Evolutionary conservation across 352 stramenopile genomes (phyloP).

Genomic region (Phytopythium chamaehyphon): DNA sequence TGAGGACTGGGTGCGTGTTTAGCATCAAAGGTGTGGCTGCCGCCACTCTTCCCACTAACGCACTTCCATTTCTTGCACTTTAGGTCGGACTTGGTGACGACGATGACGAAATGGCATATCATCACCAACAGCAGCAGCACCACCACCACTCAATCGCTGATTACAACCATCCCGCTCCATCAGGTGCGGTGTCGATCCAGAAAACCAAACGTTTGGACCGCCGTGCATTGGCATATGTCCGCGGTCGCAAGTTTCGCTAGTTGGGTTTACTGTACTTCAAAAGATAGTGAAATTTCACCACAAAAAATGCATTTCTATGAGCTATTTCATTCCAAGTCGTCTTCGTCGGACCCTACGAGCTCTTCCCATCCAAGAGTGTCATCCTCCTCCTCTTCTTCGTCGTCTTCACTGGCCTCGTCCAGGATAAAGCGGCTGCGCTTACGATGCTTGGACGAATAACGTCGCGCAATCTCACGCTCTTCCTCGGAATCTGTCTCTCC

Average conservation of each 20-base stretch:
- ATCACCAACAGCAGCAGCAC: constrained; percentile 13
- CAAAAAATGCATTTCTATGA: background rate
- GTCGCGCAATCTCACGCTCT: constrained; percentile 28
- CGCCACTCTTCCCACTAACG: background rate
- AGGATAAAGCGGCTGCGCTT: constrained; percentile 55
- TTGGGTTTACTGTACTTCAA: background rate
- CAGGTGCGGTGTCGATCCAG: constrained; percentile 57
- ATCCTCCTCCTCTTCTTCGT: constrained; percentile 28
- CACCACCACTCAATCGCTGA: constrained; percentile 69
- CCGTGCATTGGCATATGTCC: constrained; percentile 67
- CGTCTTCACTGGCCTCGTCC: constrained; percentile 64
- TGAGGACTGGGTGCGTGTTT: constrained; percentile 69
- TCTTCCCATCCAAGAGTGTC: constrained; percentile 25
- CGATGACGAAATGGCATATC: constrained; percentile 52
- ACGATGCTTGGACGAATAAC: constrained; percentile 13
- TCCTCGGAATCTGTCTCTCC: constrained; percentile 71
- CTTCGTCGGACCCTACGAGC: constrained; percentile 14
- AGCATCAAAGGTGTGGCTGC: background rate
- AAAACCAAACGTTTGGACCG: constrained; percentile 79
- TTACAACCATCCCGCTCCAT: constrained; percentile 64
- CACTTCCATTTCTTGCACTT: constrained; percentile 4
- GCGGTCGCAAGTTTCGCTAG: constrained; percentile 69
- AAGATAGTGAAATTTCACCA: background rate
- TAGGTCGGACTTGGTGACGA: constrained; percentile 58
- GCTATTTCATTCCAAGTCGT: constrained; percentile 3